Evolutionary conservation across 1,139 yeast species (phyloP), one percentile per base, ranked within the genome.

Genomic region (Blastobotrys ciferrii): DNA sequence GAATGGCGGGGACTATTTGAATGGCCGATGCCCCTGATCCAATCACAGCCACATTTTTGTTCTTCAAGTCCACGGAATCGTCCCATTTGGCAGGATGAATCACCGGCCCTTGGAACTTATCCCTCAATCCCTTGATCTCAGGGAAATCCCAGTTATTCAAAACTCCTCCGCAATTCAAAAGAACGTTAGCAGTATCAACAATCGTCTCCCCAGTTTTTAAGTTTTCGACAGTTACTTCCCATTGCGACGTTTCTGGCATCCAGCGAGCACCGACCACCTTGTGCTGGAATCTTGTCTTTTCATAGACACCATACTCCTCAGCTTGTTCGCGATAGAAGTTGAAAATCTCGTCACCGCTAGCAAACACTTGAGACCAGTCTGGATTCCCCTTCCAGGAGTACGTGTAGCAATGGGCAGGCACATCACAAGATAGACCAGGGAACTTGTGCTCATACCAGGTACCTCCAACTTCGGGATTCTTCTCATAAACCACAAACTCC

Each of bases 381-480:
- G 68, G 69, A 46, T 70, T 70, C 17, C 52, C 55, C 32, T 53
- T 55, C 36, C 52, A 57, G 15, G 75, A 68, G 51, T 73, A 75
- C 74, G 76, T 75, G 35, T 74, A 58, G 1, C 77, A 77, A 12
- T 80, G 81, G 46, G 76, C 70, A 57, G 76, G 79, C 20, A 74
- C 69, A 19, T 80, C 80, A 59, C 78, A 74, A 2, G 79, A 40
- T 2, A 59, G 56, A 17, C 65, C 81, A 1, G 80, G 80, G 53
- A 76, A 76, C 2, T 74, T 69, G 54, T 75, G 76, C 33, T 76
- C 77, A 58, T 67, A 74, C 81, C 81, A 76, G 25, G 79, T 75
- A 2, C 81, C 81, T n/a, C 80, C 80, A 52, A 74, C 69, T 46
- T 71, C 65, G 40, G 64, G 66, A 53, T 73, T 76, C 54, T 72